phyloP scores from a whole-genome alignment of 2,329 filamentous ascomycete genomes.

The Eurotiales sp. region DNA sequence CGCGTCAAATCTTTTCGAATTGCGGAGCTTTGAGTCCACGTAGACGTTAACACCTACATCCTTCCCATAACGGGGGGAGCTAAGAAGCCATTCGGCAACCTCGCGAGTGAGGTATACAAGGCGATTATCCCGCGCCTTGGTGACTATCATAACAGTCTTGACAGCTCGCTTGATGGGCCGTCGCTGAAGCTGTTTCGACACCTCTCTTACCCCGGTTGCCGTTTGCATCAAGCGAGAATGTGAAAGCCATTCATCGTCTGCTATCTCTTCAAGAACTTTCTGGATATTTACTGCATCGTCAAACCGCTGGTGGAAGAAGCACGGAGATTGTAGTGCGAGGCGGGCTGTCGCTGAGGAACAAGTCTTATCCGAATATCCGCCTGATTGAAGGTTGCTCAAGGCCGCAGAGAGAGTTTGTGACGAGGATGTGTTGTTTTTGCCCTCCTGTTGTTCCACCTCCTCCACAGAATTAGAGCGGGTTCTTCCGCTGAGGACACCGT shows the following conservation, averaged over 20 bases:
- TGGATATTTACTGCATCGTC: conserved; percentile 94
- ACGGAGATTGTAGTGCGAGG: conserved; percentile 79
- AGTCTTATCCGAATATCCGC: conserved; percentile 40
- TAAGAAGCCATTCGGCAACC: conserved; percentile 80
- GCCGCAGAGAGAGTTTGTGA: conserved; percentile 61
- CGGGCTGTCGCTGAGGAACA: conserved; percentile 39
- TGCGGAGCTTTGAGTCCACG: conserved; percentile 90
- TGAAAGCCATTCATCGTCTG: conserved; percentile 79
- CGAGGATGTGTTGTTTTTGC: conserved; percentile 44
- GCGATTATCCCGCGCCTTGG: conserved; percentile 92
- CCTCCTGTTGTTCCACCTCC: conserved; percentile 21
- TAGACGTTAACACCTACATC: conserved; percentile 94
- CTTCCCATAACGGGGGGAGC: conserved; percentile 82
- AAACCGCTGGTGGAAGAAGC: conserved; percentile 96
- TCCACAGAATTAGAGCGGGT: conserved; percentile 18
- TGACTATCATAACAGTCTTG: conserved; percentile 95
- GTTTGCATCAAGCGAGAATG: conserved; percentile 94
- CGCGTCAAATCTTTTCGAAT: conserved; percentile 83
- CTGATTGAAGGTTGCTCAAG: conserved; percentile 50
- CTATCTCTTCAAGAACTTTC: conserved; percentile 91
- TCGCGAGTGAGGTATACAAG: conserved; percentile 86
- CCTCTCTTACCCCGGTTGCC: conserved; percentile 88
- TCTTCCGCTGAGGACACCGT: conserved; percentile 51
- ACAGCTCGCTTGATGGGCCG: conserved; percentile 89
- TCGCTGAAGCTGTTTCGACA: conserved; percentile 90